These are phyloP conservation scores for Schizothecium vesticola DNA, from an alignment of 495 filamentous ascomycete genomes.

Conservation along the genomic window DNA sequence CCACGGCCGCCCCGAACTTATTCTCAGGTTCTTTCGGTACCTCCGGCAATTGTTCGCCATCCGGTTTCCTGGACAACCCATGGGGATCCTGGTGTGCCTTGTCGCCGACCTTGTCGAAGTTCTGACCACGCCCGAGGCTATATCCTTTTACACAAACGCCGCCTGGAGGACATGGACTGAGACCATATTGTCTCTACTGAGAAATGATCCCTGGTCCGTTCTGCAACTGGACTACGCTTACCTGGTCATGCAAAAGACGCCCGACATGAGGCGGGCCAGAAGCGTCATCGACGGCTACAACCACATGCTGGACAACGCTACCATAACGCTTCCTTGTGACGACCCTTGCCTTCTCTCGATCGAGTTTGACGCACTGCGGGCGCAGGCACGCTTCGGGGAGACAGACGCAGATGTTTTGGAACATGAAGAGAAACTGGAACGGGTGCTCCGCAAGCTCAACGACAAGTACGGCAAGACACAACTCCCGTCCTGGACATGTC, in stretches of 20 bases:
- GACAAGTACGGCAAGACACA: background rate
- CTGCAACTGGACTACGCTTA: background rate
- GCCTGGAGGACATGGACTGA: background rate
- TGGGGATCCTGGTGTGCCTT: background rate
- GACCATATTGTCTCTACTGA: background rate
- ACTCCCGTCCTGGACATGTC: background rate
- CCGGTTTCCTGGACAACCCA: conserved; percentile 1
- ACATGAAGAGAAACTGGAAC: background rate
- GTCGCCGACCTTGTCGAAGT: background rate
- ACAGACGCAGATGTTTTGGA: background rate
- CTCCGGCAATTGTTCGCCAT: background rate
- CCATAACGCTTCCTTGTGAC: background rate
- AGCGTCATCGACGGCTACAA: background rate
- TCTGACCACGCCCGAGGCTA: background rate
- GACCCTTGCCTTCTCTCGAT: background rate
- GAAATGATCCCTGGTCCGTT: background rate
- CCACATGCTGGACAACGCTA: background rate
- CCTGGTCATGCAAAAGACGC: background rate
- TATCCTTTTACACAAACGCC: background rate
- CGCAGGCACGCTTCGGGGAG: conserved; percentile 2
- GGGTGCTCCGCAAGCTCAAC: background rate
- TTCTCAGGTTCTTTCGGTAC: conserved; percentile 12
- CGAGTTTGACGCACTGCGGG: conserved; percentile 11
- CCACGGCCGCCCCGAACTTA: conserved; percentile 8
- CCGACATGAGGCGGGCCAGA: background rate